Evolutionary conservation across 352 stramenopile species (phyloP).

Genomic region (Globisporangium megalacanthum): DNA sequence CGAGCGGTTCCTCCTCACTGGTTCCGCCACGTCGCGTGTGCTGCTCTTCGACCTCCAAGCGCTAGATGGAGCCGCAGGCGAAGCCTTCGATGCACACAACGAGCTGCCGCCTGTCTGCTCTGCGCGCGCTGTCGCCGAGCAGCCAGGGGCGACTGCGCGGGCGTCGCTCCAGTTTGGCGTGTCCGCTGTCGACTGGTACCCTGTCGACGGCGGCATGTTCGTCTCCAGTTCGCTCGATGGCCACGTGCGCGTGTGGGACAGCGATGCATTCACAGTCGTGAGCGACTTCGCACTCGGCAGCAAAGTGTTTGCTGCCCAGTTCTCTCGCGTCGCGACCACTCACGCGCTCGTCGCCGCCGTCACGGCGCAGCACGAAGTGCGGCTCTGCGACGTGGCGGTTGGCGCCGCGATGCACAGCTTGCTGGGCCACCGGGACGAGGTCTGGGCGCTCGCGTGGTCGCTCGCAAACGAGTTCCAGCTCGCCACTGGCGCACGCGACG

Average conservation of each 20-base stretch:
- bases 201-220: constrained; percentile 76
- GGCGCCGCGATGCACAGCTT: constrained; percentile 59
- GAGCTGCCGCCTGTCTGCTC: constrained; percentile 18
- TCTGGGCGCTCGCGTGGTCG: constrained; percentile 80
- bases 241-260: constrained; percentile 72
- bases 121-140: constrained; percentile 14
- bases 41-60: constrained; percentile 54
- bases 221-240: constrained; percentile 69
- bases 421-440: constrained; percentile 68
- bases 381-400: constrained; percentile 73
- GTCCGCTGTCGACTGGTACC: constrained; percentile 84
- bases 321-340: constrained; percentile 49
- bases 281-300: constrained; percentile 47
- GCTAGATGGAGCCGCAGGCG: constrained; percentile 32
- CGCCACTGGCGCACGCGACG: constrained; percentile 44
- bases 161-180: constrained; percentile 45
- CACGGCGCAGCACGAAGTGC: constrained; percentile 49
- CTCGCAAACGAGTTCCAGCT: constrained; percentile 66
- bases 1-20: constrained; percentile 52
- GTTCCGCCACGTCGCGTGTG: constrained; percentile 49
- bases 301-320: constrained; percentile 62
- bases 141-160: not conserved
- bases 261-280: constrained; percentile 64
- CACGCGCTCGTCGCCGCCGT: constrained; percentile 69
- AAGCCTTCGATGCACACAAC: constrained; percentile 27